Conservation (phyloP, 2,329 filamentous ascomycete genomes). For the Hirsutella rhossiliensis region DNA sequence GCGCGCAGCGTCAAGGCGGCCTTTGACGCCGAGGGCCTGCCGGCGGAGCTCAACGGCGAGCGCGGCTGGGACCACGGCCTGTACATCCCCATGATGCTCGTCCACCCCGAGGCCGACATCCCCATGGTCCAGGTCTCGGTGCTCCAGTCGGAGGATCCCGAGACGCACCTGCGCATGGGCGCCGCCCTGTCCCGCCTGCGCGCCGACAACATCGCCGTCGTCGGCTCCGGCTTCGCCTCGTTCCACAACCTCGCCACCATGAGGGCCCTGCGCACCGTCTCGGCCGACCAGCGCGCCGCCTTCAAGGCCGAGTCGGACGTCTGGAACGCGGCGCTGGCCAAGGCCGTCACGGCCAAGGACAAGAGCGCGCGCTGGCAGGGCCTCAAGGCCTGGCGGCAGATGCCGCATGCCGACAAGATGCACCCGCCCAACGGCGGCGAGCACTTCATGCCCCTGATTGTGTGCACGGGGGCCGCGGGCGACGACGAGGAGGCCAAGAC, state of each 20-base stretch:
- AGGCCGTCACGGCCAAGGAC: slow-evolving; percentile 22
- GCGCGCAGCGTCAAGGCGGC: slow-evolving; percentile 34
- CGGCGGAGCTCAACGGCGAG: slow-evolving; percentile 22
- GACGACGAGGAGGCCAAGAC: slow-evolving; percentile 26
- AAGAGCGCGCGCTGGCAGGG: slow-evolving; percentile 22
- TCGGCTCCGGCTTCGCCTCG: slow-evolving; percentile 48
- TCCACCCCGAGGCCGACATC: slow-evolving; percentile 36
- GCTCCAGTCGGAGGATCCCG: slow-evolving; percentile 36
- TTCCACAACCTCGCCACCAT: slow-evolving; percentile 42
- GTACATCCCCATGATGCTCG: slow-evolving; percentile 44
- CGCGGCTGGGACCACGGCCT: slow-evolving; percentile 50
- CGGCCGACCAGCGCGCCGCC: slow-evolving; percentile 8
- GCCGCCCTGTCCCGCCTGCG: slow-evolving; percentile 37
- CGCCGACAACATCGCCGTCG: slow-evolving; percentile 39
- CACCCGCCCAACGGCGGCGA: slow-evolving; percentile 42
- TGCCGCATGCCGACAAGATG: slow-evolving; percentile 37
- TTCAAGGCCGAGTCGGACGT: slow-evolving; percentile 15
- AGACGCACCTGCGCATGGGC: slow-evolving; percentile 37
- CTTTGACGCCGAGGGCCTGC: slow-evolving; percentile 32
- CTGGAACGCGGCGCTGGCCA: slow-evolving; percentile 35
- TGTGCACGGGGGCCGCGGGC: slow-evolving; percentile 38
- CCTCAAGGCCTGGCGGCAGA: slow-evolving; percentile 33
- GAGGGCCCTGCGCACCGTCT: slow-evolving; percentile 19
- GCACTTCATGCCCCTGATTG: slow-evolving; percentile 47
- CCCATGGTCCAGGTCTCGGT: slow-evolving; percentile 48